Evolutionary conservation across 495 filamentous ascomycete species (phyloP).

Genomic region (Xylaria flabelliformis): DNA sequence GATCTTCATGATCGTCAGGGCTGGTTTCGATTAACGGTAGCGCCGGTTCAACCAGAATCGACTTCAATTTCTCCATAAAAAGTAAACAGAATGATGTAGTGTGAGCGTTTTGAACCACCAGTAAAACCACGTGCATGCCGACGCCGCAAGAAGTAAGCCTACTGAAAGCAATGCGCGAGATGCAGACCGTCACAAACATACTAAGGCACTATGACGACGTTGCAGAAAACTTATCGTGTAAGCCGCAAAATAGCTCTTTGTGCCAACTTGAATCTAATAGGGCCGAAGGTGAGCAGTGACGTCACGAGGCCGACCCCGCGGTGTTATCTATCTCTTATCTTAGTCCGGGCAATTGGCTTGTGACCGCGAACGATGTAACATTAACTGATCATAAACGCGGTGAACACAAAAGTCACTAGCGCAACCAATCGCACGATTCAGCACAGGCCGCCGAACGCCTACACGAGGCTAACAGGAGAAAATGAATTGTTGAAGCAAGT

Average conservation of each 20-base stretch:
- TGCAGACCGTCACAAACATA: not conserved
- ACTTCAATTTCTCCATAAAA: not conserved
- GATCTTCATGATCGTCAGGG: slow-evolving; percentile 12
- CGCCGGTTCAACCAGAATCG: not conserved
- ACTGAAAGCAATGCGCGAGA: not conserved
- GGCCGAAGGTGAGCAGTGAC: slow-evolving; percentile 4
- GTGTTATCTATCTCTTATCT: slow-evolving; percentile 2
- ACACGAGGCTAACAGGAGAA: not conserved
- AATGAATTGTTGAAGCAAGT: not conserved
- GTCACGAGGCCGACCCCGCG: not conserved
- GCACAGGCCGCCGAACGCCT: not conserved
- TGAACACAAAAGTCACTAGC: not conserved
- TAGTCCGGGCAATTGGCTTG: not conserved
- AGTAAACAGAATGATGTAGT: slow-evolving; percentile 2
- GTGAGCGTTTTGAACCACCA: not conserved
- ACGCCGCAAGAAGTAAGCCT: not conserved
- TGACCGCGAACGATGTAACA: slow-evolving; percentile 7
- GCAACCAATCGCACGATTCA: not conserved
- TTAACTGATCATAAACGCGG: not conserved
- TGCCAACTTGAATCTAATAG: not conserved
- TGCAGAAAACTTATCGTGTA: not conserved
- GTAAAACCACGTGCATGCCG: not conserved
- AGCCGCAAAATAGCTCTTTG: not conserved
- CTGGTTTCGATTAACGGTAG: not conserved
- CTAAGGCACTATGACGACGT: slow-evolving; percentile 1